These are phyloP conservation scores for Fusarium pseudocircinatum DNA, from an alignment of 2,329 filamentous ascomycete species.

Conservation along the genomic window DNA sequence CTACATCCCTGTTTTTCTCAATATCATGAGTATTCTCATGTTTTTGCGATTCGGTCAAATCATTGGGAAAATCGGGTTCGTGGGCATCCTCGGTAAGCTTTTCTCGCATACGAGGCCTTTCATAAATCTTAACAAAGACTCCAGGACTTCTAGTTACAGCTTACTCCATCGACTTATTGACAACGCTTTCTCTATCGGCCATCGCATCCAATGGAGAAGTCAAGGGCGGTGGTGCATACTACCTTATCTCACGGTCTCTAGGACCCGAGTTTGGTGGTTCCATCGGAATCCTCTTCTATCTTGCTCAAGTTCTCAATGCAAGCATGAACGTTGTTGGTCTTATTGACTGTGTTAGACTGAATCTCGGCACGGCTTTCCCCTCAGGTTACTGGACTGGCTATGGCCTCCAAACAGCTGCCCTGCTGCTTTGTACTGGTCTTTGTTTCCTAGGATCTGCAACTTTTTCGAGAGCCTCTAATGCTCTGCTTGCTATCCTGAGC, in stretches of 20 bases:
- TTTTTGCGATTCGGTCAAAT: constrained; percentile 90
- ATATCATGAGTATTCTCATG: constrained; percentile 91
- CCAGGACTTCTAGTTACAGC: constrained; percentile 76
- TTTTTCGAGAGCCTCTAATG: constrained; percentile 84
- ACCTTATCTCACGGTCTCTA: constrained; percentile 84
- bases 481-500: constrained; percentile 74
- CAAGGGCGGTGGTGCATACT: constrained; percentile 87
- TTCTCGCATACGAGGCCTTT: background rate
- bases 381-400: constrained; percentile 82
- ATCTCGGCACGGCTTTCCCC: constrained; percentile 73
- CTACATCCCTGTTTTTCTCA: constrained; percentile 88
- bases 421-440: constrained; percentile 76
- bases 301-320: constrained; percentile 89
- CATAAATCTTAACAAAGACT: background rate
- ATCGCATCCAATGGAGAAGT: constrained; percentile 93
- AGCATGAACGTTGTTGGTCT: constrained; percentile 88
- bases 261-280: constrained; percentile 91
- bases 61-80: constrained; percentile 79
- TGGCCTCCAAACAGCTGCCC: constrained; percentile 75
- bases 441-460: constrained; percentile 83
- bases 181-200: constrained; percentile 85
- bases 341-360: constrained; percentile 82
- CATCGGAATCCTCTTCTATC: constrained; percentile 87
- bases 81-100: constrained; percentile 79
- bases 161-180: constrained; percentile 86